Conservation (phyloP, 805 yeast genomes). For the Nakazawaea ernobii region DNA sequence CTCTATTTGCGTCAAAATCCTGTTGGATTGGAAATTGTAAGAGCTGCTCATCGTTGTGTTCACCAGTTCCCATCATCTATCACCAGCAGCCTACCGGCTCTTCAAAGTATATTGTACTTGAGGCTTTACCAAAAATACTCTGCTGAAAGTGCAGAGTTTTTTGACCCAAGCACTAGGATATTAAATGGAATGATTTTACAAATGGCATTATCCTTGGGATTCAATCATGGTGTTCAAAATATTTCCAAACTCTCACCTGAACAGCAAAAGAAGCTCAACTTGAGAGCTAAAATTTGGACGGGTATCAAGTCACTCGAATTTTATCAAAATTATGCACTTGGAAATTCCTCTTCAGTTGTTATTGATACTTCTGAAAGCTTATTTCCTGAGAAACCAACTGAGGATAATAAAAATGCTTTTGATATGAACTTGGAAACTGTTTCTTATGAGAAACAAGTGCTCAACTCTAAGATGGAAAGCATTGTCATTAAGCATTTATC, state of each 20-base stretch:
- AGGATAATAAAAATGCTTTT: conserved; percentile 18
- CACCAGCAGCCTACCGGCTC: conserved; percentile 34
- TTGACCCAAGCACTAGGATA: conserved; percentile 53
- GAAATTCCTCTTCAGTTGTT: conserved; percentile 37
- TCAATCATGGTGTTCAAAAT: conserved; percentile 60
- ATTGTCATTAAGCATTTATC: conserved; percentile 19
- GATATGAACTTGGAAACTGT: conserved; percentile 30
- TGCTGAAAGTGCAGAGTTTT: conserved; percentile 53
- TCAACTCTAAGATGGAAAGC: conserved; percentile 17
- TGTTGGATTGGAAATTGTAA: conserved; percentile 33
- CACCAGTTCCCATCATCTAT: conserved; percentile 38
- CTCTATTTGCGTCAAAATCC: conserved; percentile 40
- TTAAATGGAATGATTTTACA: conserved; percentile 54
- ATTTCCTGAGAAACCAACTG: conserved; percentile 34
- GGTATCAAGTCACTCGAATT: conserved; percentile 40
- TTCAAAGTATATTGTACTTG: conserved; percentile 43
- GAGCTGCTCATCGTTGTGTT: conserved; percentile 39
- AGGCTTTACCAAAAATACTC: conserved; percentile 43
- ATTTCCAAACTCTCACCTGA: conserved; percentile 23
- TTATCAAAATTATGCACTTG: conserved; percentile 39
- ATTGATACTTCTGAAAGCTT: conserved; percentile 42
- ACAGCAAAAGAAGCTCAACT: conserved; percentile 28
- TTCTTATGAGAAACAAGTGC: conserved; percentile 19
- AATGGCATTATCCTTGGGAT: conserved; percentile 61
- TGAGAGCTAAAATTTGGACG: conserved; percentile 59